Conservation (phyloP, 1,284 basidiomycete genomes). For the Apiotrichum brassicae region DNA sequence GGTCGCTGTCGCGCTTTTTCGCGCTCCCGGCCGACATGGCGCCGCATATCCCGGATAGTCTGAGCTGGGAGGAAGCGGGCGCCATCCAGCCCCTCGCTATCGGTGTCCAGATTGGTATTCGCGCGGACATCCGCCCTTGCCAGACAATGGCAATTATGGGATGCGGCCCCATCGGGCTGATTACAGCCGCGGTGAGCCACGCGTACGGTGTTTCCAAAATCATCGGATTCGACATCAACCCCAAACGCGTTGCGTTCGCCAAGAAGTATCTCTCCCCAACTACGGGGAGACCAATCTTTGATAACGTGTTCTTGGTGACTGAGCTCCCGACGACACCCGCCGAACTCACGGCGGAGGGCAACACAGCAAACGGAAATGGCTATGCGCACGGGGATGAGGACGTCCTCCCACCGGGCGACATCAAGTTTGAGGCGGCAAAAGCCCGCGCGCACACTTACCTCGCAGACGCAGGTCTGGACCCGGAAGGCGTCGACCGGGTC, state of each 20-base stretch:
- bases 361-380: slow-evolving; percentile 11
- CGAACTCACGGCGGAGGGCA: not conserved
- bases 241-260: slow-evolving; percentile 77
- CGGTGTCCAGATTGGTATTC: slow-evolving; percentile 40
- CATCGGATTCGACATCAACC: slow-evolving; percentile 60
- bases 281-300: slow-evolving; percentile 36
- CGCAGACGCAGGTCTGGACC: slow-evolving; percentile 28
- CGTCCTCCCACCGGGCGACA: slow-evolving; percentile 27
- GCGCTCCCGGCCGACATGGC: slow-evolving; percentile 45
- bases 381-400: slow-evolving; percentile 21
- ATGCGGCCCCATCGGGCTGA: slow-evolving; percentile 49
- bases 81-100: slow-evolving; percentile 81
- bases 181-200: slow-evolving; percentile 49
- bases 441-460: slow-evolving; percentile 24
- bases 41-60: slow-evolving; percentile 43
- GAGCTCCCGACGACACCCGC: slow-evolving; percentile 17
- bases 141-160: slow-evolving; percentile 42
- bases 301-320: slow-evolving; percentile 36
- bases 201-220: slow-evolving; percentile 47
- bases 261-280: slow-evolving; percentile 55
- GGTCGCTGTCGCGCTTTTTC: slow-evolving; percentile 35
- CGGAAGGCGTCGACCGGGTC: slow-evolving; percentile 55
- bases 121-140: slow-evolving; percentile 37
- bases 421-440: slow-evolving; percentile 39
- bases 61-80: slow-evolving; percentile 49